Conservation (phyloP, 768 basidiomycete genomes). For the Plicaturopsis crispa region DNA sequence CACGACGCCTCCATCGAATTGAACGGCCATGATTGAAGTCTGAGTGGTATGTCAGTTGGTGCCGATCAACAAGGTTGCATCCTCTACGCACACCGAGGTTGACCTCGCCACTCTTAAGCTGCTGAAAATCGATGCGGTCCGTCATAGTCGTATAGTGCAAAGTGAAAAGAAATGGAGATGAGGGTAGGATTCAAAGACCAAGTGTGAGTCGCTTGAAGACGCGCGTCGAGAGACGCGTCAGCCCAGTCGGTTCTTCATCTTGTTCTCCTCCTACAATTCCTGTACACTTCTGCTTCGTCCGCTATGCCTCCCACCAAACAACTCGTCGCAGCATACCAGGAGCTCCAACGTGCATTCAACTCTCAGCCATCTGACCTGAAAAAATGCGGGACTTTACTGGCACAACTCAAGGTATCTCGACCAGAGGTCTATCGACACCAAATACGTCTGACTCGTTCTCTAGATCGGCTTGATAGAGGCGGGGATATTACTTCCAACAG, state of each 20-base stretch:
- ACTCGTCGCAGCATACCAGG: constrained; percentile 54
- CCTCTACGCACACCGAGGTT: constrained; percentile 79
- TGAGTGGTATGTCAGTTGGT: constrained; percentile 21
- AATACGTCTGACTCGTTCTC: constrained; percentile 2
- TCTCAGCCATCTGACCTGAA: constrained; percentile 61
- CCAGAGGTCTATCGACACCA: neutral
- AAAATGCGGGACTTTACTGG: constrained; percentile 53
- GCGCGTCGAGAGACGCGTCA: constrained; percentile 35
- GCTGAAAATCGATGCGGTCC: constrained; percentile 74
- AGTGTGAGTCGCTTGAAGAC: constrained; percentile 44
- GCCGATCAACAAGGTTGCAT: neutral
- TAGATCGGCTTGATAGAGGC: constrained; percentile 75
- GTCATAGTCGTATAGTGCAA: constrained; percentile 31
- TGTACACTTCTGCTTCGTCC: constrained; percentile 10
- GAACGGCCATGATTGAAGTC: constrained; percentile 99
- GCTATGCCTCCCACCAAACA: constrained; percentile 46
- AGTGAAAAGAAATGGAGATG: constrained; percentile 18
- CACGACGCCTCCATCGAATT: constrained; percentile 91
- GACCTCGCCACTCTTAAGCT: constrained; percentile 91
- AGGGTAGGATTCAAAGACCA: constrained; percentile 33
- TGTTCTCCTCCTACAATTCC: constrained; percentile 11
- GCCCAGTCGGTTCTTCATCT: constrained; percentile 18
- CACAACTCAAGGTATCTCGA: constrained; percentile 63
- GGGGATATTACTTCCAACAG: constrained; percentile 70
- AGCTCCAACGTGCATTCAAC: constrained; percentile 61